Conservation (phyloP, 2,329 filamentous ascomycete species). For the Fusarium sp. region DNA sequence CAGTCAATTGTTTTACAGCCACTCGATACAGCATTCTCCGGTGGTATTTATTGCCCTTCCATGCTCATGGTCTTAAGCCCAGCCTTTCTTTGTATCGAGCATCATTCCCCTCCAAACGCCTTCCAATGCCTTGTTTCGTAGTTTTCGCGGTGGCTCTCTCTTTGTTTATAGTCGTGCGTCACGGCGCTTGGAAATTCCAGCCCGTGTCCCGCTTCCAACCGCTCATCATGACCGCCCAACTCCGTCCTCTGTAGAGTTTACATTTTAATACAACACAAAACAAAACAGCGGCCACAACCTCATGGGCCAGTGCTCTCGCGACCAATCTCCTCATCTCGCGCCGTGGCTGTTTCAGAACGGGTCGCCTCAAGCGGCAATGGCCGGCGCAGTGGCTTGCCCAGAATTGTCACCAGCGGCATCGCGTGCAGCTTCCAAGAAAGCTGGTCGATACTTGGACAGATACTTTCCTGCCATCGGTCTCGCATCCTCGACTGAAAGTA, state of each 20-base stretch:
- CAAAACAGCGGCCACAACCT: background rate
- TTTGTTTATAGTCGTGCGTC: slow-evolving; percentile 10
- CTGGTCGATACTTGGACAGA: slow-evolving; percentile 73
- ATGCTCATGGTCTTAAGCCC: slow-evolving; percentile 8
- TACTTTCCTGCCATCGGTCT: slow-evolving; percentile 75
- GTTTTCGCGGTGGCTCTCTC: slow-evolving; percentile 14
- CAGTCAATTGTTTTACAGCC: slow-evolving; percentile 25
- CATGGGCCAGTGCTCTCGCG: background rate
- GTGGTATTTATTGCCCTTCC: slow-evolving; percentile 14
- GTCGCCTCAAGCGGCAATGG: slow-evolving; percentile 51
- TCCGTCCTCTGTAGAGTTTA: slow-evolving; percentile 17
- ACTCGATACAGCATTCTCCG: slow-evolving; percentile 3
- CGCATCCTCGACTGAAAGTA: slow-evolving; percentile 70
- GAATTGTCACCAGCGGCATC: slow-evolving; percentile 43
- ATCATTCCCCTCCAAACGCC: slow-evolving; percentile 33
- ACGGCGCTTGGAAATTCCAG: slow-evolving; percentile 7
- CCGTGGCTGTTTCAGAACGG: slow-evolving; percentile 1
- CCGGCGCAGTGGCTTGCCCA: slow-evolving; percentile 44
- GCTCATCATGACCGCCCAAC: slow-evolving; percentile 17
- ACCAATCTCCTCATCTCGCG: slow-evolving; percentile 1
- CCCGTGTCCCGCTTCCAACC: slow-evolving; percentile 8
- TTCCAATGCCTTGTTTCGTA: slow-evolving; percentile 29
- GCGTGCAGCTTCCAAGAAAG: slow-evolving; percentile 59
- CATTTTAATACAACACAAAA: slow-evolving; percentile 23
- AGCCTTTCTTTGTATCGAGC: slow-evolving; percentile 14